Conservation (phyloP, 768 basidiomycete species). For the Agrocybe chaxingu region DNA sequence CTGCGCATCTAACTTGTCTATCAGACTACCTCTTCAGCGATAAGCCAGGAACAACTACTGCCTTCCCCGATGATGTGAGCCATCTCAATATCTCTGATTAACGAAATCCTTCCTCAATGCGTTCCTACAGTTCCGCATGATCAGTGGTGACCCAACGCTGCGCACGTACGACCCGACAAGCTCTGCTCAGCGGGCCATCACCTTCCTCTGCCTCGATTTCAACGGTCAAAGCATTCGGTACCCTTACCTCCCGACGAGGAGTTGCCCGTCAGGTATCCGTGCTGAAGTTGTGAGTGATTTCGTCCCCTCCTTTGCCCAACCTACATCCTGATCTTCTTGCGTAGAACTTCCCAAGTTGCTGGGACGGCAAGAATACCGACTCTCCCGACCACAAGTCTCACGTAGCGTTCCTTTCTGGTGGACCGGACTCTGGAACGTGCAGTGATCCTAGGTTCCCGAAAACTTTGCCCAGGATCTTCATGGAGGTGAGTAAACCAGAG, state of each 20-base stretch:
- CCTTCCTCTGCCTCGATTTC: slow-evolving; percentile 48
- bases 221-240: slow-evolving; percentile 33
- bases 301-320: background rate
- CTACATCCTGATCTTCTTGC: background rate
- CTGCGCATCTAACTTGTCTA: background rate
- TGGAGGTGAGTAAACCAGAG: slow-evolving; percentile 34
- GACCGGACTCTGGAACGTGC: slow-evolving; percentile 48
- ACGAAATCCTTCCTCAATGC: background rate
- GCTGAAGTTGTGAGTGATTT: slow-evolving; percentile 42
- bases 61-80: slow-evolving; percentile 54
- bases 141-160: slow-evolving; percentile 43
- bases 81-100: background rate
- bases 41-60: slow-evolving; percentile 42
- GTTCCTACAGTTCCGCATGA: slow-evolving; percentile 46
- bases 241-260: slow-evolving; percentile 34
- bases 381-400: slow-evolving; percentile 52
- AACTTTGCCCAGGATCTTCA: slow-evolving; percentile 46
- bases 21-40: slow-evolving; percentile 49
- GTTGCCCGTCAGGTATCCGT: slow-evolving; percentile 46
- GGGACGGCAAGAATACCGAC: slow-evolving; percentile 53
- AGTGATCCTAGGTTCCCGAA: slow-evolving; percentile 43
- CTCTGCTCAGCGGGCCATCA: slow-evolving; percentile 43
- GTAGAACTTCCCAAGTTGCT: slow-evolving; percentile 53
- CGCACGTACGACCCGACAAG: slow-evolving; percentile 44
- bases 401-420: slow-evolving; percentile 42